These are phyloP conservation scores for Skeletonema costatum DNA, from an alignment of 108 stramenopile genomes.

Conservation along the genomic window DNA sequence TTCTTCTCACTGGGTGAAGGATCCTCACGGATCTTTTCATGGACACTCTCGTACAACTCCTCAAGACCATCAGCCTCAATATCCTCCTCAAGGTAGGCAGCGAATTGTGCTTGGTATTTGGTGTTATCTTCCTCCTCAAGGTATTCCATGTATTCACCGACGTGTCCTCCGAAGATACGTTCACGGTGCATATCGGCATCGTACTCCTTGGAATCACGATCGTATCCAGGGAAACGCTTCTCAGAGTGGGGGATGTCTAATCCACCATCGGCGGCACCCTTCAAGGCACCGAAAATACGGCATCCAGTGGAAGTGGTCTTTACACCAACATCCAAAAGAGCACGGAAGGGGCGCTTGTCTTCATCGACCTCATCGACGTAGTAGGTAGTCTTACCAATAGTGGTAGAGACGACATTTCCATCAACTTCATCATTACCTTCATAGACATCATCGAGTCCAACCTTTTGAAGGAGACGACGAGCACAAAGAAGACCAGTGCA, in stretches of 20 bases:
- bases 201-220: conserved; percentile 96
- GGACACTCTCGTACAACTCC: conserved; percentile 90
- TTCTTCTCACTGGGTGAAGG: conserved; percentile 86
- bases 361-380: conserved; percentile 98
- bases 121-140: conserved; percentile 97
- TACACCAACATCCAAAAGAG: conserved; percentile 96
- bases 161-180: conserved; percentile 97
- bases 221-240: conserved; percentile 99
- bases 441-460: conserved; percentile 95
- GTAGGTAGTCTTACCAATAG: conserved; percentile 93
- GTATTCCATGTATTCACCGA: conserved; percentile 98
- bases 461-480: conserved; percentile 94
- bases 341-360: conserved; percentile 98
- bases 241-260: conserved; percentile 96
- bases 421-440: conserved; percentile 90
- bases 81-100: conserved; percentile 79
- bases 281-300: conserved; percentile 96
- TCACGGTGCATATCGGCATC: conserved; percentile 97
- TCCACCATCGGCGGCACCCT: conserved; percentile 99
- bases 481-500: conserved; percentile 97
- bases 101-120: conserved; percentile 93
- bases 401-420: conserved; percentile 83
- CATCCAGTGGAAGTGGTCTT: conserved; percentile 95
- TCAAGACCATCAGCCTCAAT: conserved; percentile 89
- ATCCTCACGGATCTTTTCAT: conserved; percentile 97